Evolutionary conservation across 2,329 filamentous ascomycete species (phyloP).

Genomic region (Tolypocladium ovalisporum): DNA sequence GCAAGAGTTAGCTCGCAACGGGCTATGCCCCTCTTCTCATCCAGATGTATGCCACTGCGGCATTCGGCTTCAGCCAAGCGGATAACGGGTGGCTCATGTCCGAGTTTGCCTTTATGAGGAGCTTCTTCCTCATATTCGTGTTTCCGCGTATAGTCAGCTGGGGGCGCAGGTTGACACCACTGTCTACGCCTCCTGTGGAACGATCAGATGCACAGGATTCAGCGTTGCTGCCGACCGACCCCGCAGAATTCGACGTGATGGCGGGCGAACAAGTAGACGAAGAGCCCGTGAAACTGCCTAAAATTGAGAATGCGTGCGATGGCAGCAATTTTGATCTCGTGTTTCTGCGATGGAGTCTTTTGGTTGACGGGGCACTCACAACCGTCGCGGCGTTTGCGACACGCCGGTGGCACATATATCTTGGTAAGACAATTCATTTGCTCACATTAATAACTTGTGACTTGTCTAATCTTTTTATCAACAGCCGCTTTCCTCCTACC

Average conservation of each 20-base stretch:
- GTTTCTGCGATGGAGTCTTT: conserved; percentile 54
- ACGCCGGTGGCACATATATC: conserved; percentile 56
- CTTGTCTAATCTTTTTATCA: too few species aligned
- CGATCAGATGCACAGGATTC: conserved; percentile 3
- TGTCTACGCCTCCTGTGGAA: neutral
- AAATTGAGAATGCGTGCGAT: conserved; percentile 25
- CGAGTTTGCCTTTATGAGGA: conserved; percentile 41
- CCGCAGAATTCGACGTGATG: conserved; percentile 29
- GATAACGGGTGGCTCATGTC: conserved; percentile 48
- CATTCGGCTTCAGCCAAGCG: conserved; percentile 42
- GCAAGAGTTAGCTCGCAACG: conserved; percentile 40
- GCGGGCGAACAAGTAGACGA: conserved; percentile 28
- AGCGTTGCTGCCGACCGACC: conserved; percentile 20
- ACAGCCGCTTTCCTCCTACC: conserved; percentile 52
- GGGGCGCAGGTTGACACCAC: conserved; percentile 20
- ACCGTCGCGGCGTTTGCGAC: conserved; percentile 51
- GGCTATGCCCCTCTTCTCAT: conserved; percentile 54
- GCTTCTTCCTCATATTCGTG: conserved; percentile 41
- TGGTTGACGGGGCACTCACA: conserved; percentile 55
- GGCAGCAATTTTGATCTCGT: conserved; percentile 54
- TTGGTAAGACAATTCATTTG: conserved; percentile 26
- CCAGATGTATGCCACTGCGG: conserved; percentile 47
- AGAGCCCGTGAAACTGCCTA: conserved; percentile 28
- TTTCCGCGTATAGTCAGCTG: conserved; percentile 41
- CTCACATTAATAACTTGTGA: neutral